Conservation (phyloP, 768 basidiomycete species). For the Suillus fuscotomentosus region DNA sequence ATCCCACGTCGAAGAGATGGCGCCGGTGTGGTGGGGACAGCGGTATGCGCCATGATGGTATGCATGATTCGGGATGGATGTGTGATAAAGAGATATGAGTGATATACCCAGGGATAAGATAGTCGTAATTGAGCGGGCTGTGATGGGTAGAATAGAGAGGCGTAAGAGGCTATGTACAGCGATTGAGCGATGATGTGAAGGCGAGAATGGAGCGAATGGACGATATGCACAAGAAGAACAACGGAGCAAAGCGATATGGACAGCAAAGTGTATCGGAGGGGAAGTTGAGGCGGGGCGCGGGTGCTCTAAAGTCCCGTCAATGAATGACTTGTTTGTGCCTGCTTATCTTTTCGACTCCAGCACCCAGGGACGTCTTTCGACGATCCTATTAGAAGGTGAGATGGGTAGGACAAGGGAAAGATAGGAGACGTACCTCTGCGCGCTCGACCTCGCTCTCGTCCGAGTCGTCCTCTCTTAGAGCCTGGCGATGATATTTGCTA, state of each 20-base stretch:
- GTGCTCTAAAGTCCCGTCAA: not conserved
- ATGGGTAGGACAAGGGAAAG: not conserved
- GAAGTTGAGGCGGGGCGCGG: not conserved
- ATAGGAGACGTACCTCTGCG: constrained; percentile 14
- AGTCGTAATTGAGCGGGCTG: not conserved
- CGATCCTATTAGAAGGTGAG: constrained; percentile 17
- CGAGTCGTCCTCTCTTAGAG: constrained; percentile 7
- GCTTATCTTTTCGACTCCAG: constrained; percentile 37
- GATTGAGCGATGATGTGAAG: not conserved
- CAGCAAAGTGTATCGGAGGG: not conserved
- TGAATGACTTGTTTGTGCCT: constrained; percentile 23
- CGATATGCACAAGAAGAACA: not conserved
- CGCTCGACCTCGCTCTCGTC: constrained; percentile 8
- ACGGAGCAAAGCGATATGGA: not conserved
- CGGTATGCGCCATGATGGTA: not conserved
- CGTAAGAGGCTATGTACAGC: not conserved
- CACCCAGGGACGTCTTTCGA: constrained; percentile 33
- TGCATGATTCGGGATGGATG: not conserved
- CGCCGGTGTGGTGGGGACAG: not conserved
- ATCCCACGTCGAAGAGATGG: not conserved
- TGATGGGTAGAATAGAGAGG: not conserved
- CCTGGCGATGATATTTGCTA: too few species aligned
- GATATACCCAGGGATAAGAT: not conserved
- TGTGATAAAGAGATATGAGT: not conserved
- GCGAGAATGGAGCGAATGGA: not conserved